Conservation (phyloP, 1,284 basidiomycete genomes). For the Heterobasidion parviporum region DNA sequence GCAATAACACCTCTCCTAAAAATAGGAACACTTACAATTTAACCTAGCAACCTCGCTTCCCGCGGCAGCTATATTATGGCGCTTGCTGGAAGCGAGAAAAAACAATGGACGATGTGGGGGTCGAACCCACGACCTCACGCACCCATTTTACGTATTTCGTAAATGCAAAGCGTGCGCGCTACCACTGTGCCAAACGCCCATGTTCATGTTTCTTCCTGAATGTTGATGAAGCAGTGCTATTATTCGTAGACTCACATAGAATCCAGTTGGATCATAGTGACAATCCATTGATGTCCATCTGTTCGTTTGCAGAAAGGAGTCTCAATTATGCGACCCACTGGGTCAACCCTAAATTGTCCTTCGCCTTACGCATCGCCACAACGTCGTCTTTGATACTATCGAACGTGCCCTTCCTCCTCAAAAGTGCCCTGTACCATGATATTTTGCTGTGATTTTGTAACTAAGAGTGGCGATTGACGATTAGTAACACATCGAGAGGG, state of each 20-base stretch:
- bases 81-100: no score
- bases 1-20: no score
- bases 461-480: not conserved
- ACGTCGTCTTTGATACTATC: not conserved
- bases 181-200: constrained; percentile 17
- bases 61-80: no score
- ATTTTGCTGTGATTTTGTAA: not conserved
- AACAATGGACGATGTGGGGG: constrained; percentile 5
- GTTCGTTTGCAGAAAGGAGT: not conserved
- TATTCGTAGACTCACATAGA: no score
- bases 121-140: constrained; percentile 10
- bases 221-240: no score
- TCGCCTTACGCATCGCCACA: not conserved
- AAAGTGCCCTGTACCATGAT: not conserved
- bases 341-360: not conserved
- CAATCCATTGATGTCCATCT: not conserved
- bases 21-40: no score
- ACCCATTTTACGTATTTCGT: not conserved
- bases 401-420: not conserved
- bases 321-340: no score
- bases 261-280: no score
- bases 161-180: constrained; percentile 14
- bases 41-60: no score
- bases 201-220: no score
- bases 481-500: no score